Evolutionary conservation across 805 yeast species (phyloP), one percentile per base, ranked within the genome.

Genomic region (Dipodascopsis uninucleata): DNA sequence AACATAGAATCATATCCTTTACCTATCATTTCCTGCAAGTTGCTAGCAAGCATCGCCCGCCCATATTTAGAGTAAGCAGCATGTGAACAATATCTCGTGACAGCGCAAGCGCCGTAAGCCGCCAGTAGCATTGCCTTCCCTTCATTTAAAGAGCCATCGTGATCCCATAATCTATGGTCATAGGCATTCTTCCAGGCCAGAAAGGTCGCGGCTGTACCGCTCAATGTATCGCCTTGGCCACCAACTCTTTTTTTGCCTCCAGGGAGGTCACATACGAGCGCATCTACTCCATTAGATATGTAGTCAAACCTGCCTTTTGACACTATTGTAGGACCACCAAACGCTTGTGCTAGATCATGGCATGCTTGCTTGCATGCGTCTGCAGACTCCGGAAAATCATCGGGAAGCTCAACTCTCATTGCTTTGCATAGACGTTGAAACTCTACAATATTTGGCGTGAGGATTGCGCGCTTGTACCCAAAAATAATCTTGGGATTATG

Each of bases 161-260:
- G 74, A 1, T 72, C 72, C 89, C 95, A 85, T 1, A 81, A 58
- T 2, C 69, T 63, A 25, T 71, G 58, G 47, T 76, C 74, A 60
- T 85, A 82, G 9, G 82, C 81, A 20, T 74, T 60, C 4, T 84
- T 78, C 95, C 95, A 90, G 4, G 86, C 85, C 26, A 85, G 59
- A 58, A 90, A 70, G 0, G 95, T 82, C 1, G 89, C 88, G n/a
- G 88, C 66, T 20, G 85, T 70, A 0, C 98, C 98, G 0, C 90
- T 77, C 31, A 93, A 63, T 0, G 96, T 84, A 58, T 93, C 98
- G 21, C 98, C 98, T 66, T 93, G 97, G 0, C 98, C 98, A 9
- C 97, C 96, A 5, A 85, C 94, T 42, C 98, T 72, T 59, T 85
- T 82, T 39, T 68, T 64, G 5, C 93, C 81, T 1, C 97, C 97